A percentile compares a stretch with the other conserved stretches of the same genome.
These are phyloP conservation scores for Tubosaeta sp. DNA, from an alignment of 768 basidiomycete species.

Conservation along the genomic window DNA sequence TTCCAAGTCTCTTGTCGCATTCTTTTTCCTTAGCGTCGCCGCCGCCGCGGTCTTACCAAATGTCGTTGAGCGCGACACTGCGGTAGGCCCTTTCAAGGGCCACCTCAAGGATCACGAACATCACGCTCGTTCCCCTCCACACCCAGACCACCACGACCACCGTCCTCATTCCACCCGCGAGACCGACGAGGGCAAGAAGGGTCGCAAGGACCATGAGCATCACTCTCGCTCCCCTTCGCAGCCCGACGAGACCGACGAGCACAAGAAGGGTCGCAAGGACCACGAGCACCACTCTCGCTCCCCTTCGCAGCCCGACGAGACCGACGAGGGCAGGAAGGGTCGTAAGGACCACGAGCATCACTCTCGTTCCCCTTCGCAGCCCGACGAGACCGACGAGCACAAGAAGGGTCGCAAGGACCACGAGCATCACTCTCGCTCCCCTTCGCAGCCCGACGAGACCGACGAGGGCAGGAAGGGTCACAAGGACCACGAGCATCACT, in stretches of 20 bases:
- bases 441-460: too few species aligned
- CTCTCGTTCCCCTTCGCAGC: neutral
- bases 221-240: neutral
- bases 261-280: neutral
- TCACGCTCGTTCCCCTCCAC: neutral
- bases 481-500: neutral
- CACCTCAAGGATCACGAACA: neutral
- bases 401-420: neutral
- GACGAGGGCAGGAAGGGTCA: neutral
- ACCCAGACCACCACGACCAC: neutral
- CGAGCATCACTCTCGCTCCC: neutral
- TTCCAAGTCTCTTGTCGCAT: neutral
- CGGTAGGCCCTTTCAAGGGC: neutral
- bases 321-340: neutral
- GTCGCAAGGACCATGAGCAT: neutral
- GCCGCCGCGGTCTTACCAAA: neutral
- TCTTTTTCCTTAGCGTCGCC: conserved; percentile 5
- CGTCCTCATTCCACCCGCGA: neutral
- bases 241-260: neutral
- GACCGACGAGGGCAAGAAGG: neutral
- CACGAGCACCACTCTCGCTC: neutral
- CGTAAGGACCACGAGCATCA: neutral
- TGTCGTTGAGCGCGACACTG: neutral
- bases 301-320: too few species aligned
- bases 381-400: neutral